Percentiles rank a stretch among this genome's conserved stretches.
These are phyloP conservation scores for Urochloa ruziziensis DNA, from an alignment of 176 grass and related monocot genomes.

Conservation along the genomic window DNA sequence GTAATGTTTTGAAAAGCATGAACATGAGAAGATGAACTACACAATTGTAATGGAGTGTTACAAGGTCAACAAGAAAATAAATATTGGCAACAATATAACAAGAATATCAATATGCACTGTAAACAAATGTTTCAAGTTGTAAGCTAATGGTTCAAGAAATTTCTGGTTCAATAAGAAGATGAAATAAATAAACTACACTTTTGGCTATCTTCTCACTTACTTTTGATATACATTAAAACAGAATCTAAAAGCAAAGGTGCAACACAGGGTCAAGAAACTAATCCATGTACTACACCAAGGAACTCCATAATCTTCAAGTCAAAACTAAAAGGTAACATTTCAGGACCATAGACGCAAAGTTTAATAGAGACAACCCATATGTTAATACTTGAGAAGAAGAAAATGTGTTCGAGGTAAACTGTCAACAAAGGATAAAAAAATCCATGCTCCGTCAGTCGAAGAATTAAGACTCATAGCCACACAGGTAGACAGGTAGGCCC, in stretches of 20 bases:
- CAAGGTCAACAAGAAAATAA: background rate
- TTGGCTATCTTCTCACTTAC: background rate
- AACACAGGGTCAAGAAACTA: background rate
- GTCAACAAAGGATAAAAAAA: too few relatives aligned
- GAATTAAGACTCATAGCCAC: too few relatives aligned
- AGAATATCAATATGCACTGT: background rate
- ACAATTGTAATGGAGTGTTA: background rate
- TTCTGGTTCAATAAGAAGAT: background rate
- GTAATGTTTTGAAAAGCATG: slow-evolving; percentile 7
- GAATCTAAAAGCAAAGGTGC: background rate
- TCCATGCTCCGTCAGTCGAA: too few relatives aligned
- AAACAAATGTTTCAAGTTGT: slow-evolving; percentile 6
- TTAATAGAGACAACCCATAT: too few relatives aligned
- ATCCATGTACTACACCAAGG: background rate
- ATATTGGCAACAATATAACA: slow-evolving; percentile 3
- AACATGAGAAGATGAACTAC: slow-evolving; percentile 9
- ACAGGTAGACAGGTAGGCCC: too few relatives aligned
- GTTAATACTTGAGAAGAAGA: too few relatives aligned
- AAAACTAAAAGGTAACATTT: background rate
- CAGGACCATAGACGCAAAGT: background rate
- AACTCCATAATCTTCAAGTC: background rate
- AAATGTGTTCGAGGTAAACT: too few relatives aligned
- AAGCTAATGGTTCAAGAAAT: background rate
- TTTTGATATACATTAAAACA: background rate
- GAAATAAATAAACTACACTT: slow-evolving; percentile 2